Base-by-base conservation (phyloP, 2,329 filamentous ascomycete species). In the Rhexocercosporidium sp. region DNA sequence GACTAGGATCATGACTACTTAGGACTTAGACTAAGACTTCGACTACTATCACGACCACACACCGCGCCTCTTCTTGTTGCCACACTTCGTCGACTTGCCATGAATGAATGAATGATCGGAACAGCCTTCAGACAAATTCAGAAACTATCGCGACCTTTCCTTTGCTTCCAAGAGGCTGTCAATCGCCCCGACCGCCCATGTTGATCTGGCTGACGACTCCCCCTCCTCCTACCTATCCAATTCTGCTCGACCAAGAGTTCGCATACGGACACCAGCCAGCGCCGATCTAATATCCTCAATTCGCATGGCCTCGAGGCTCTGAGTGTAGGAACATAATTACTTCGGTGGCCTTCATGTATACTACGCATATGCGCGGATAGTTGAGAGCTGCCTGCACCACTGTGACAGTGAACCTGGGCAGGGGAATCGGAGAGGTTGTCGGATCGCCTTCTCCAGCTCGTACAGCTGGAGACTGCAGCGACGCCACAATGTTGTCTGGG, bases 401-500 rank as follows among this genome's bases (percentile, higher is more conserved):
- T 37, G 31, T 34, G 31, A 41, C 54, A 14, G 18, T 20, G 9
- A 16, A 12, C 18, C 29, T 56, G 56, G 56, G 34, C n/a, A 44
- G 56, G 56, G 56, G 27, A 56, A 34, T 18, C 20, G 7, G n/a
- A 39, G 31, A 39, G 34, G 54, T 20, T 20, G 11, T 27, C 27
- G 57, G 41, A 44, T n/a, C 1, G 20, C 8, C 20, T 57, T 20
- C 16, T 9, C 20, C 20, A 37, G 54, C 34, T 20, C n/a, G 25
- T 20, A 60, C 27, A 14, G n/a, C 25, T 27, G 9, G 20, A 31
- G 41, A 31, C 34, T 59, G 22, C 14, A 41, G 9, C 1, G 41
- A 25, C 31, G 25, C 46, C 56, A 51, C 46, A 25, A 66, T 65
- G 59, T 41, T 59, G 34, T 25, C 64, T 29, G 56, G 47, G 12